These are phyloP conservation scores for Ceratobasidium sp. DNA, from an alignment of 1,284 basidiomycete species.

Conservation along the genomic window DNA sequence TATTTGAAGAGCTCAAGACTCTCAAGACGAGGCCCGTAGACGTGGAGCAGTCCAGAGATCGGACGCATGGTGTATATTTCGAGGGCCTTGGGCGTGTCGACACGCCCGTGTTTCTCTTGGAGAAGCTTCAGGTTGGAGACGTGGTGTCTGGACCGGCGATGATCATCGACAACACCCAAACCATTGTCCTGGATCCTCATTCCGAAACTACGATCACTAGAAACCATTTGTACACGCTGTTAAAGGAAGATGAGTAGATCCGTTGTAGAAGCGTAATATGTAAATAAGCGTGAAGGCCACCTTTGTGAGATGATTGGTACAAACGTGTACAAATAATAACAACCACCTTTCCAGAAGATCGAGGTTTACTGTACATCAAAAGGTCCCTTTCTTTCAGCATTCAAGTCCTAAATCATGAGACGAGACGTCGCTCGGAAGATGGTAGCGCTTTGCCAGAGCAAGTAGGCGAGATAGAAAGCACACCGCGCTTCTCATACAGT, in stretches of 20 bases:
- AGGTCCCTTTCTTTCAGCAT: too few relatives aligned
- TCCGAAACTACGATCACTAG: constrained; percentile 73
- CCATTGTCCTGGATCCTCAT: constrained; percentile 81
- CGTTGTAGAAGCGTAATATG: too few relatives aligned
- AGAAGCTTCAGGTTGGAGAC: constrained; percentile 73
- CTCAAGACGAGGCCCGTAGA: constrained; percentile 61
- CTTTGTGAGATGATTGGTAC: too few relatives aligned
- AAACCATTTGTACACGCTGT: constrained; percentile 76
- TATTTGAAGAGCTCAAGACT: constrained; percentile 75
- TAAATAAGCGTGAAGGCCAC: too few relatives aligned
- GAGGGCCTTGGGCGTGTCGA: constrained; percentile 76
- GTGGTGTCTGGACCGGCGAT: constrained; percentile 83
- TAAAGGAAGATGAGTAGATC: constrained; percentile 47
- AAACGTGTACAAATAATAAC: too few relatives aligned
- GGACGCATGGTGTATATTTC: constrained; percentile 78
- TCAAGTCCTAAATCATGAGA: too few relatives aligned
- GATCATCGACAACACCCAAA: constrained; percentile 93
- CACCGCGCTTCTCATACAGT: too few relatives aligned
- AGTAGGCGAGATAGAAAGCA: too few relatives aligned
- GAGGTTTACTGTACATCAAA: too few relatives aligned
- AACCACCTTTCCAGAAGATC: too few relatives aligned
- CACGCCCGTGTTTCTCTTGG: constrained; percentile 83
- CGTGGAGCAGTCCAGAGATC: constrained; percentile 47
- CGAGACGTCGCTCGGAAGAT: too few relatives aligned
- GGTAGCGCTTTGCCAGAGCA: too few relatives aligned